A percentile compares a stretch with the other conserved stretches of the same genome.
These are phyloP conservation scores for Senecio squalidus DNA, from an alignment of 140 eudicot species.

Conservation along the genomic window DNA sequence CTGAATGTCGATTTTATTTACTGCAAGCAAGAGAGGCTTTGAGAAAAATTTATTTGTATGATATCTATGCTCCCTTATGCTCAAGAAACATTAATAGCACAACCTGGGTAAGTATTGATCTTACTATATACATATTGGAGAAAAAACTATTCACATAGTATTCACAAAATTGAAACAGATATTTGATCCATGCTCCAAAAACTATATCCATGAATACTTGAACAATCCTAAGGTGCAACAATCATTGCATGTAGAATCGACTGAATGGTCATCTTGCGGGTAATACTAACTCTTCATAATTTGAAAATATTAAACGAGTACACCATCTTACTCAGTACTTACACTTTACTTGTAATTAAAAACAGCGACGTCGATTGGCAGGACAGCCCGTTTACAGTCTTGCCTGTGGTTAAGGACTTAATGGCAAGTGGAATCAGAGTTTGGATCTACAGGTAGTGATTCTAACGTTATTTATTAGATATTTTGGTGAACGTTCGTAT, in stretches of 20 bases:
- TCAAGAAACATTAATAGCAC: slow-evolving; percentile 26
- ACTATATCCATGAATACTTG: neutral
- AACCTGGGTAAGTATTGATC: slow-evolving; percentile 26
- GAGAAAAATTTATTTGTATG: slow-evolving; percentile 37
- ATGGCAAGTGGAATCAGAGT: slow-evolving; percentile 1
- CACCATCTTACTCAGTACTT: neutral
- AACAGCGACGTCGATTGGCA: neutral
- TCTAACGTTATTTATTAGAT: neutral
- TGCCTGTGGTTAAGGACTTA: neutral
- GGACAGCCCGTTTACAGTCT: neutral
- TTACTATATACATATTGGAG: neutral
- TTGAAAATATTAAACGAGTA: neutral
- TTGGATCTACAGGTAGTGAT: neutral
- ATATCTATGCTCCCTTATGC: slow-evolving; percentile 68
- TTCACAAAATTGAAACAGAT: neutral
- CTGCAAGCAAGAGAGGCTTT: slow-evolving; percentile 23
- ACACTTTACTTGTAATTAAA: neutral
- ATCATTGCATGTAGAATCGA: neutral
- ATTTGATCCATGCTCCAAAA: neutral
- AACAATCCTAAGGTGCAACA: neutral
- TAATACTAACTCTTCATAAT: neutral
- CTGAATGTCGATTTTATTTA: slow-evolving; percentile 14
- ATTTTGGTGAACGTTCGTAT: neutral
- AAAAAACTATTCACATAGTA: neutral
- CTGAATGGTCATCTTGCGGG: neutral